phyloP scores from a whole-genome alignment of 73 alveolate genomes.

The Durusdinium trenchii region DNA sequence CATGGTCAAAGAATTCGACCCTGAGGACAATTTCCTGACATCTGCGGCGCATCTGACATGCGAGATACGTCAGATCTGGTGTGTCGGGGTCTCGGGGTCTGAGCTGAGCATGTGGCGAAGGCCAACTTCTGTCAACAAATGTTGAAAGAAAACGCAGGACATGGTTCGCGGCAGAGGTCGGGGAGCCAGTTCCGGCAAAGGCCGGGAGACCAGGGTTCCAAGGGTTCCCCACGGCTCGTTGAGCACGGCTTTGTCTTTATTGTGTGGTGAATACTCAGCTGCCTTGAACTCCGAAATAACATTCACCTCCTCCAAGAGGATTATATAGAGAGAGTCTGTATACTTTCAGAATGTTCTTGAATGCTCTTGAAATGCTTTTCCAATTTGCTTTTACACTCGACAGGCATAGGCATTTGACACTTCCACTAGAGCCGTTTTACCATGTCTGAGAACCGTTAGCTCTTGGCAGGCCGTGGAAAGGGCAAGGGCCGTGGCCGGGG shows the following conservation, averaged over 20 bases:
- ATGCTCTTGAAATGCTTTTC: no score
- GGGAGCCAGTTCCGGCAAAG: conserved; percentile 23
- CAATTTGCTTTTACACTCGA: no score
- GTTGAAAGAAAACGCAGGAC: conserved; percentile 21
- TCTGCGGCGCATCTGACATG: background rate
- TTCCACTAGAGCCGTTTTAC: no score
- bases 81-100: background rate
- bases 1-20: conserved; percentile 97
- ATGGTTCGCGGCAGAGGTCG: conserved; percentile 55
- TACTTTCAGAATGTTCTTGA: no score
- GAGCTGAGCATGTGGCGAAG: background rate
- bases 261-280: no score
- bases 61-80: background rate
- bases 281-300: no score
- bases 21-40: background rate
- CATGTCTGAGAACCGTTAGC: no score
- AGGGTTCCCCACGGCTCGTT: background rate
- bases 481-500: conserved; percentile 94
- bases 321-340: no score
- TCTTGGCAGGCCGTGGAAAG: conserved; percentile 42
- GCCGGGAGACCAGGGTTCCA: background rate
- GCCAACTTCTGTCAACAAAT: background rate
- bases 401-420: no score
- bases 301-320: no score
- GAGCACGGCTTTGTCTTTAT: no score